Conservation (phyloP, 73 alveolate species). For the Paraurostyla sp. region DNA sequence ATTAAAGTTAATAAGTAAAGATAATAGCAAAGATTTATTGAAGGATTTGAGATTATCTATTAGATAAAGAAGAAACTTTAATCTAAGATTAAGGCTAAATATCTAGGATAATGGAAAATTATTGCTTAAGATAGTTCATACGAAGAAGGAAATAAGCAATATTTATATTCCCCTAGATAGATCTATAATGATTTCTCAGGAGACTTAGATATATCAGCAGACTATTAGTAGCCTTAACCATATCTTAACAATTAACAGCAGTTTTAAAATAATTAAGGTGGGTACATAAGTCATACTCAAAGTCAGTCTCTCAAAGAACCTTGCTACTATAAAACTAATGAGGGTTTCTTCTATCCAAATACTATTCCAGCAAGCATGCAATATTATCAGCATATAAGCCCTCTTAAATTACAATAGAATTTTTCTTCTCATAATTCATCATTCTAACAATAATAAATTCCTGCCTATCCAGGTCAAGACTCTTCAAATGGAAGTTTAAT, state of each 20-base stretch:
- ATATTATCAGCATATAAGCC: not conserved
- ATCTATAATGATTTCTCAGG: constrained; percentile 25
- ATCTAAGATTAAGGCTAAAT: no score
- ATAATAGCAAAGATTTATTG: not conserved
- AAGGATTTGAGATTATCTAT: not conserved
- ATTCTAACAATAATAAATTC: not conserved
- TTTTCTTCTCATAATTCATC: not conserved
- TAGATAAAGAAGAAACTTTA: not conserved
- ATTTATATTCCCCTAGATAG: not conserved
- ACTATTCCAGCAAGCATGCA: not conserved
- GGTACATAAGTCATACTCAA: no score
- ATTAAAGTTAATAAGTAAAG: not conserved
- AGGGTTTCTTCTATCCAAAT: constrained; percentile 28
- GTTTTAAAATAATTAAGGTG: no score
- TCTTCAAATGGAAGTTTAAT: not conserved
- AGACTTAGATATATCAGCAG: constrained; percentile 1
- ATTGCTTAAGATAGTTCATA: no score
- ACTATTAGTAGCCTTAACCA: not conserved
- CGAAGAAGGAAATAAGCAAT: no score
- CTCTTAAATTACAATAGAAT: no score
- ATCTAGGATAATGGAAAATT: no score
- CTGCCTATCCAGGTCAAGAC: not conserved
- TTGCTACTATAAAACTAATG: constrained; percentile 36
- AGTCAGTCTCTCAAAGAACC: not conserved
- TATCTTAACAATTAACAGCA: not conserved